Evolutionary conservation across 169 alveolate species (phyloP).

Genomic region (Plasmodium reichenowi): DNA sequence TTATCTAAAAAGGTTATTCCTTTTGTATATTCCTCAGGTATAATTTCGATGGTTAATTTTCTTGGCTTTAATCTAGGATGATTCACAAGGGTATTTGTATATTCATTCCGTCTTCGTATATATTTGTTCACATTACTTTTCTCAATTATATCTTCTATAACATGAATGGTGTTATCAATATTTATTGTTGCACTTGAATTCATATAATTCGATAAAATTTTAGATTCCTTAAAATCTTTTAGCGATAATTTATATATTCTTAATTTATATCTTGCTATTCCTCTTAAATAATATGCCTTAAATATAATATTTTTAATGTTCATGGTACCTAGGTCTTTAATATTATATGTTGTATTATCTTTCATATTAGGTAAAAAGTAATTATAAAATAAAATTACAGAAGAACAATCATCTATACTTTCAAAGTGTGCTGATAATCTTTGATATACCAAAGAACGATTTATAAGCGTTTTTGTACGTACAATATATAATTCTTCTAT

Average conservation of each 20-base stretch:
- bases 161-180: constrained; percentile 43
- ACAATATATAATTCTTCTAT: constrained; percentile 55
- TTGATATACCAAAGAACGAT: constrained; percentile 67
- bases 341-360: constrained; percentile 7
- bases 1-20: background rate
- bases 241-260: constrained; percentile 63
- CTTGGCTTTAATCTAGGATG: constrained; percentile 32
- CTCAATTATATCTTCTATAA: constrained; percentile 40
- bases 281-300: constrained; percentile 75
- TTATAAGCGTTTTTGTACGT: constrained; percentile 70
- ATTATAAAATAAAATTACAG: constrained; percentile 55
- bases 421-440: constrained; percentile 34
- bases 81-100: constrained; percentile 28
- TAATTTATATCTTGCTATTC: constrained; percentile 71
- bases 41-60: constrained; percentile 25
- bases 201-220: constrained; percentile 5
- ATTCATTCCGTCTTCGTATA: constrained; percentile 57
- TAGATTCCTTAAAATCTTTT: constrained; percentile 57
- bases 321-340: constrained; percentile 10
- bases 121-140: constrained; percentile 58
- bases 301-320: constrained; percentile 57
- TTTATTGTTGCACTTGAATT: background rate
- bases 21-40: constrained; percentile 16
- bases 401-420: constrained; percentile 72
- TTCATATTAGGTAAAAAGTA: constrained; percentile 40